Percentiles rank a stretch among this genome's conserved stretches.
These are phyloP conservation scores for Xerocomus minutiporus DNA, from an alignment of 1,284 basidiomycete genomes.

Conservation along the genomic window DNA sequence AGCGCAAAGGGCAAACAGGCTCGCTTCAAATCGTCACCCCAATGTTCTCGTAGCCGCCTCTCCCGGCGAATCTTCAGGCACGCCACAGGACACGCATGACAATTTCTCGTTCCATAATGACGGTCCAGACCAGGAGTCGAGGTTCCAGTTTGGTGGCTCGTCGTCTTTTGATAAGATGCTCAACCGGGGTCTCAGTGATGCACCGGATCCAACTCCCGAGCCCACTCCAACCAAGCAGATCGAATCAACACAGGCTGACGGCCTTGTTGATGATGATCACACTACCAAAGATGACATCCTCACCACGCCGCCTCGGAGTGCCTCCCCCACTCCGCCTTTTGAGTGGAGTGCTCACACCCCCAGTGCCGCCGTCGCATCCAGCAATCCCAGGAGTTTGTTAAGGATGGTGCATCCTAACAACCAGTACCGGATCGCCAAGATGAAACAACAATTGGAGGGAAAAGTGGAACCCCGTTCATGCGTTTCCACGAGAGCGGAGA, in stretches of 20 bases:
- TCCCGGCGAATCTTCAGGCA: slow-evolving; percentile 29
- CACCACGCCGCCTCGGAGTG: slow-evolving; percentile 1
- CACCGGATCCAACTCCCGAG: slow-evolving; percentile 21
- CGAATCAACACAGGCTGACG: slow-evolving; percentile 4
- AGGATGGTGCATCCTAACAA: slow-evolving; percentile 31
- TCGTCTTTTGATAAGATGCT: slow-evolving; percentile 34
- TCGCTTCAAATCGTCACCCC: slow-evolving; percentile 14
- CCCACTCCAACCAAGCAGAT: slow-evolving; percentile 25
- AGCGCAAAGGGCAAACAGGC: slow-evolving; percentile 15
- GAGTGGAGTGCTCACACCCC: slow-evolving; percentile 25
- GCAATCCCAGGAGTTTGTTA: slow-evolving; percentile 31
- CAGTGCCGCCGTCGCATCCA: slow-evolving; percentile 19
- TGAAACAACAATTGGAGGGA: slow-evolving; percentile 20
- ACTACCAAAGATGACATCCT: slow-evolving; percentile 1
- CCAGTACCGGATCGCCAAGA: slow-evolving; percentile 27
- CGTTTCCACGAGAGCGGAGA: slow-evolving; percentile 12
- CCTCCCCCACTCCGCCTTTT: slow-evolving; percentile 15
- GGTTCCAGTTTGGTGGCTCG: slow-evolving; percentile 25
- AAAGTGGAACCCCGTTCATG: slow-evolving; percentile 20
- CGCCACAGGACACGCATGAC: slow-evolving; percentile 12
- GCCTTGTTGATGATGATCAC: not conserved
- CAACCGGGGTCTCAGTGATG: slow-evolving; percentile 23
- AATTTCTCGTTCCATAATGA: slow-evolving; percentile 11
- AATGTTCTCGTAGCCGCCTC: slow-evolving; percentile 45
- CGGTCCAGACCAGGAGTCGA: slow-evolving; percentile 14